Base-by-base conservation (phyloP, 805 yeast genomes). In the Lipomyces yamanashiensis region DNA sequence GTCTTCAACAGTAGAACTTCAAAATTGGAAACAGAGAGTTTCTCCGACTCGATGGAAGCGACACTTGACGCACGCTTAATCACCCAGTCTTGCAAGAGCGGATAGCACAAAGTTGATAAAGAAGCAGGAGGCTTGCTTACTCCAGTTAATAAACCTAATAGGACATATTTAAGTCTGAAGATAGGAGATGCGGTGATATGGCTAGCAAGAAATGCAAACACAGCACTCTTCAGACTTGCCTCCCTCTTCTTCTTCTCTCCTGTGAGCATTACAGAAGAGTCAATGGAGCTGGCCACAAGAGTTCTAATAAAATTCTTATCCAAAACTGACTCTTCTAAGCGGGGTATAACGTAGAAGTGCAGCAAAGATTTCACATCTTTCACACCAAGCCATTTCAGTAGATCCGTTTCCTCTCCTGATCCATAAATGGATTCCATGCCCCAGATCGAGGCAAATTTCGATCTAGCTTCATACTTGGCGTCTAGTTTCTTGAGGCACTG, bases 131-230 rank as follows among this genome's bases (percentile, higher is more conserved):
- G 73, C 63, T 71, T 74, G 39, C 77, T 75, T 37, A 77, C 78
- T 7, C 77, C 76, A 19, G 79, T 76, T n/a, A 87, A 74, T 44
- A 81, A 69, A n/a, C 75, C 71, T 63, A 87, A 72, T 2, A 87
- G 76, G 36, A 79, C 76, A 49, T 78, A 74, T 71, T 91, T 89
- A 23, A 90, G 79, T 21, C 76, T 80, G 23, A 89, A 87, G 28
- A 86, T 67, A 8, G 84, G 75, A 28, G 81, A 77, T 8, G 77
- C 69, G 44, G 78, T 73, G 71, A 90, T 88, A 74, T 91, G 95
- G 61, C 87, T 85, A 19, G 88, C 84, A 71, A 90, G 80, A 68
- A 87, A 89, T 0, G 92, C 83, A 59, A 87, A 74, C 51, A 83
- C 79, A 6, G 87, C 76, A 61, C 83, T 82, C 56, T 67, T 69